Conservation (phyloP, 2,329 filamentous ascomycete species). For the Aspergillus puulaauensis region DNA sequence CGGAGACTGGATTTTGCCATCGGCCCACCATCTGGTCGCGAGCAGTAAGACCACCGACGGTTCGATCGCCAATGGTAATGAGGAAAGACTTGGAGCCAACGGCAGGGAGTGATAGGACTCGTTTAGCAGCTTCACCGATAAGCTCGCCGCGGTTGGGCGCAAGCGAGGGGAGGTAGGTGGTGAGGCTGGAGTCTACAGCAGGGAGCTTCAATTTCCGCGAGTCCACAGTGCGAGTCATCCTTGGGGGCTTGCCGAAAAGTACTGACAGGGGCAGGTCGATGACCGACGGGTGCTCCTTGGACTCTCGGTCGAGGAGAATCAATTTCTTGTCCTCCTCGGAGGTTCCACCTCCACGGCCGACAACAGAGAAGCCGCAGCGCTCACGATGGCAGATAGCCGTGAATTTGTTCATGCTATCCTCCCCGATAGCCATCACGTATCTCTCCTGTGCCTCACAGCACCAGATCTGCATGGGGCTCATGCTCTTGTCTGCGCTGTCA, state of each 20-base stretch:
- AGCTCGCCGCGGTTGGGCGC: constrained; percentile 47
- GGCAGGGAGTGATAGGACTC: constrained; percentile 79
- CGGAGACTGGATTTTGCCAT: constrained; percentile 92
- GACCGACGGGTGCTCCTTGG: constrained; percentile 69
- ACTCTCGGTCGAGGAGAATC: constrained; percentile 78
- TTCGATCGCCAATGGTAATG: constrained; percentile 93
- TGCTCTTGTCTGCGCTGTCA: constrained; percentile 82
- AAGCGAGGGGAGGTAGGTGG: constrained; percentile 62
- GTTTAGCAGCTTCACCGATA: constrained; percentile 69
- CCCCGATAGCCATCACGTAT: constrained; percentile 87
- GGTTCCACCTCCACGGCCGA: constrained; percentile 70
- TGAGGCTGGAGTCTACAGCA: constrained; percentile 73
- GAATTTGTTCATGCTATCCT: constrained; percentile 72
- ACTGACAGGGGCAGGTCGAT: constrained; percentile 89
- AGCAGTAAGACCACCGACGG: constrained; percentile 82
- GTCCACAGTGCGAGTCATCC: constrained; percentile 71
- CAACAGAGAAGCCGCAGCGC: constrained; percentile 87
- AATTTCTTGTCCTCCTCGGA: constrained; percentile 69
- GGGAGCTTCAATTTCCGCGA: constrained; percentile 67
- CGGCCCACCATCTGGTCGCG: constrained; percentile 95
- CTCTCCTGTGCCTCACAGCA: constrained; percentile 96
- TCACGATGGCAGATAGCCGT: constrained; percentile 73
- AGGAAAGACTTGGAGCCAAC: constrained; percentile 98
- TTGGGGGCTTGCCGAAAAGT: constrained; percentile 84
- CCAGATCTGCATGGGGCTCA: constrained; percentile 97